These are phyloP conservation scores for Wickerhamomyces bovis DNA, from an alignment of 805 yeast genomes.

Conservation along the genomic window DNA sequence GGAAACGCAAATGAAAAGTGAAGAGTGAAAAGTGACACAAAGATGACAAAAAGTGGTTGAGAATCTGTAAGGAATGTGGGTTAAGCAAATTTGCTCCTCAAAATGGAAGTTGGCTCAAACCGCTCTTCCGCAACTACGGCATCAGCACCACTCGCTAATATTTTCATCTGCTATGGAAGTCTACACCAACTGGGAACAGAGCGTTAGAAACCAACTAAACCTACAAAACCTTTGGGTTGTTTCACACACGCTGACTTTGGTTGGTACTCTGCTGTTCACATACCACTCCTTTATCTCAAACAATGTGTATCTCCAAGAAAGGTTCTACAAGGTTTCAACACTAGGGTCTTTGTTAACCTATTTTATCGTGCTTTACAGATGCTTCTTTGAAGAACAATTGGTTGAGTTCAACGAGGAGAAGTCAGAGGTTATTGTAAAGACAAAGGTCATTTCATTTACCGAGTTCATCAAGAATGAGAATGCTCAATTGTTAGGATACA, in stretches of 20 bases:
- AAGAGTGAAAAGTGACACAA: not conserved
- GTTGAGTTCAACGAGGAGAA: conserved; percentile 9
- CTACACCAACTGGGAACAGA: not conserved
- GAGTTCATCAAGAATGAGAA: conserved; percentile 36
- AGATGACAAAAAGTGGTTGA: not conserved
- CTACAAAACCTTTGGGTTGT: conserved; percentile 21
- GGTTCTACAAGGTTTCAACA: conserved; percentile 14
- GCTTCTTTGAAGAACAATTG: conserved; percentile 14
- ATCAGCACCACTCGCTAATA: not conserved
- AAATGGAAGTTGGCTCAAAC: not conserved
- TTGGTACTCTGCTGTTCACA: conserved; percentile 11
- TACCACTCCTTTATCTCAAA: not conserved
- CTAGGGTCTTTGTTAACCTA: conserved; percentile 19
- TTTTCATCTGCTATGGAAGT: not conserved
- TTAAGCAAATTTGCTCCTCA: not conserved
- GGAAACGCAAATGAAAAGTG: not conserved
- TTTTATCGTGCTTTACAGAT: conserved; percentile 21
- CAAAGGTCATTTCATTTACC: conserved; percentile 24
- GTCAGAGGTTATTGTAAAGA: conserved; percentile 9
- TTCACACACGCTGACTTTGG: conserved; percentile 19
- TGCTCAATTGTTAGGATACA: conserved; percentile 31
- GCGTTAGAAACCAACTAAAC: conserved; percentile 5
- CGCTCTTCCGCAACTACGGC: not conserved
- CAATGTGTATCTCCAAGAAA: not conserved
- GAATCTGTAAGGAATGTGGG: not conserved